Base-by-base conservation (phyloP, 2,329 filamentous ascomycete species). In the Phyllosticta capitalensis region DNA sequence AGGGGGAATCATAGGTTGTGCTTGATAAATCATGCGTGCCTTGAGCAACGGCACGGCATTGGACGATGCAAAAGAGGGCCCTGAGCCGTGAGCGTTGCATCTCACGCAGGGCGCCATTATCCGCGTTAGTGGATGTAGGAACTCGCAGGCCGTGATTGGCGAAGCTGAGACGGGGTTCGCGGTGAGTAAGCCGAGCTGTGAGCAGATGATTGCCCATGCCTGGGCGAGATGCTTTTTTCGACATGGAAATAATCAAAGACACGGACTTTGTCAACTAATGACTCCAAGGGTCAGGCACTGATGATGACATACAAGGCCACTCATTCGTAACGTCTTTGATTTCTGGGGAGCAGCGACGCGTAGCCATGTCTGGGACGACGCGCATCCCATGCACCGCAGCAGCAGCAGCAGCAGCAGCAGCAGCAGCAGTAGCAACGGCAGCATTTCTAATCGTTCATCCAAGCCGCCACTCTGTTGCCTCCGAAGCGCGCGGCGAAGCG, bases 401-500 rank as follows among this genome's bases (percentile, higher is more conserved):
- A 9, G 55, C 28, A 51, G 52, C 26, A 45, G 50, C 30, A 26
- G 56, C 30, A 52, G 55, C 55, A 50, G 49, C 28, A 59, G 51
- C 20, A 54, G 52, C 50, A 14, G 30, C 56, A 54, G 45, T 49
- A 54, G 48, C 48, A 58, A 54, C 10, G 20, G 26, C 20, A 19
- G 22, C 24, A 50, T 56, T 58, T 38, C 30, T 38, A 96, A 61
- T 88, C 86, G 54, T 83, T 86, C 83, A 96, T 87, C 94, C 92
- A 97, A 57, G 91, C 83, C 5, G 90, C 83, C 45, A 95, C 89
- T 69, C 92, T 83, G 69, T 86, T 87, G 20, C 88, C 89, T 21
- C 92, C 94, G 70, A 96, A 94, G 2, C 85, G 85, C 51, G 91
- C 90, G 61, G 91, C 91, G 65, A 96, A 84, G 61, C 92, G 87